phyloP scores from a whole-genome alignment of 306 rosid species.

The Dalbergia cochinchinensis region DNA sequence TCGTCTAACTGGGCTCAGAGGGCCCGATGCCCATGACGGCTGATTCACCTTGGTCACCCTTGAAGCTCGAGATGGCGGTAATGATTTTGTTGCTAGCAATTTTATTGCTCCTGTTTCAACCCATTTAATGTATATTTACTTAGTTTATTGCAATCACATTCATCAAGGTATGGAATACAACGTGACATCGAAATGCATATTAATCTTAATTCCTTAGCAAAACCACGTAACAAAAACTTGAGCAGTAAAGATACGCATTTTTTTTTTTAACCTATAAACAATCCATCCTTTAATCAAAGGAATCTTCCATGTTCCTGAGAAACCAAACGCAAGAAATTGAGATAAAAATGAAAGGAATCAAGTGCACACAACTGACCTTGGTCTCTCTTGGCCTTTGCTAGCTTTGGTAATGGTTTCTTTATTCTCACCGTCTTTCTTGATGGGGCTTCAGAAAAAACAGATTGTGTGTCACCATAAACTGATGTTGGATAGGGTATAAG shows the following conservation, averaged over 20 bases:
- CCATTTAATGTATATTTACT: constrained; percentile 28
- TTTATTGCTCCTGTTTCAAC: constrained; percentile 51
- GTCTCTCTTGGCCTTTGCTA: constrained; percentile 51
- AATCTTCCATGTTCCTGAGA: not conserved
- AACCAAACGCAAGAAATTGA: not conserved
- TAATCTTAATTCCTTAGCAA: not conserved
- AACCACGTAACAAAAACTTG: not conserved
- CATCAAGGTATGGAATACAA: too few relatives aligned
- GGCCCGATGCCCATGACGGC: constrained; percentile 38
- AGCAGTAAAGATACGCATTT: not conserved
- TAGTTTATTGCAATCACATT: constrained; percentile 2
- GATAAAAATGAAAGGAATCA: not conserved
- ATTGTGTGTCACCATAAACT: constrained; percentile 44
- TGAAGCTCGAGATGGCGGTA: constrained; percentile 48
- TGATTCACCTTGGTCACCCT: constrained; percentile 50
- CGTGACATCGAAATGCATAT: too few relatives aligned
- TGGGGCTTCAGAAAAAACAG: constrained; percentile 57
- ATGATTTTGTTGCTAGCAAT: constrained; percentile 38
- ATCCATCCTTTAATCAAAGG: too few relatives aligned
- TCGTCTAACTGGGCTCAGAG: constrained; percentile 50
- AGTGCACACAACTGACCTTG: constrained; percentile 59
- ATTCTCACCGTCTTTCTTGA: constrained; percentile 47
- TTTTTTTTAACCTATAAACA: too few relatives aligned
- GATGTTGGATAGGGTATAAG: constrained; percentile 51
- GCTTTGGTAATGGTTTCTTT: constrained; percentile 46